These are phyloP conservation scores for Actinomortierella wolfii DNA, from an alignment of 371 early-diverging fungal genomes.

Conservation along the genomic window DNA sequence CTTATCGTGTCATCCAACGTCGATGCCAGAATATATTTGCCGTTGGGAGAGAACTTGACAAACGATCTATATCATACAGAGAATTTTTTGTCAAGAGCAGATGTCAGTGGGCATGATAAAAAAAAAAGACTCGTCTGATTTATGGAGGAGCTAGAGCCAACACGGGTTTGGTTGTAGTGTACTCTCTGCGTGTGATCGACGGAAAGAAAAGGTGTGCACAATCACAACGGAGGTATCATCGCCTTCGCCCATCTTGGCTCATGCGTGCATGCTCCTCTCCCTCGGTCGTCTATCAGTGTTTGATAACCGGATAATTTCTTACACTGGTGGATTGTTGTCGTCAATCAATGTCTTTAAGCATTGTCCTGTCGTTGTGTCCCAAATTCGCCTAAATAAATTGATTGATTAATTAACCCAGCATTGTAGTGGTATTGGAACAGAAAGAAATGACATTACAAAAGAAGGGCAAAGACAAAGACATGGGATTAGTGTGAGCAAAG, in stretches of 20 bases:
- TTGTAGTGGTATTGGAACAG: neutral
- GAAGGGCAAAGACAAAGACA: conserved; percentile 10
- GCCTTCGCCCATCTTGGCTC: too few relatives aligned
- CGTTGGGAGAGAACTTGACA: conserved; percentile 98
- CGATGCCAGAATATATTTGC: conserved; percentile 95
- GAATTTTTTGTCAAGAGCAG: too few relatives aligned
- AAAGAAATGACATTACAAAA: conserved; percentile 7
- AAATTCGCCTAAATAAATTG: conserved; percentile 76
- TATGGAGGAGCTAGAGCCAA: neutral
- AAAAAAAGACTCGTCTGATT: neutral
- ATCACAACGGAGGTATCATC: too few relatives aligned
- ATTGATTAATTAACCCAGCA: too few relatives aligned
- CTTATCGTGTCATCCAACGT: conserved; percentile 93
- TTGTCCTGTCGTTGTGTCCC: conserved; percentile 96
- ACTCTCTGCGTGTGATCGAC: too few relatives aligned
- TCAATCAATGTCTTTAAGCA: conserved; percentile 95
- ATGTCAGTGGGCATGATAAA: too few relatives aligned
- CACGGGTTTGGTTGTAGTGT: too few relatives aligned
- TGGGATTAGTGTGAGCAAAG: neutral
- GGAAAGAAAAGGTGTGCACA: too few relatives aligned
- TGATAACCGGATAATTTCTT: conserved; percentile 39
- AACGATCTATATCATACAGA: conserved; percentile 84
- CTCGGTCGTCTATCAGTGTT: neutral
- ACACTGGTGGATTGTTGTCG: conserved; percentile 94
- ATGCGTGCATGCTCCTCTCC: neutral